Base-by-base conservation (phyloP, 192 early-diverging fungal genomes). In the Thoreauomyces humboldtii region DNA sequence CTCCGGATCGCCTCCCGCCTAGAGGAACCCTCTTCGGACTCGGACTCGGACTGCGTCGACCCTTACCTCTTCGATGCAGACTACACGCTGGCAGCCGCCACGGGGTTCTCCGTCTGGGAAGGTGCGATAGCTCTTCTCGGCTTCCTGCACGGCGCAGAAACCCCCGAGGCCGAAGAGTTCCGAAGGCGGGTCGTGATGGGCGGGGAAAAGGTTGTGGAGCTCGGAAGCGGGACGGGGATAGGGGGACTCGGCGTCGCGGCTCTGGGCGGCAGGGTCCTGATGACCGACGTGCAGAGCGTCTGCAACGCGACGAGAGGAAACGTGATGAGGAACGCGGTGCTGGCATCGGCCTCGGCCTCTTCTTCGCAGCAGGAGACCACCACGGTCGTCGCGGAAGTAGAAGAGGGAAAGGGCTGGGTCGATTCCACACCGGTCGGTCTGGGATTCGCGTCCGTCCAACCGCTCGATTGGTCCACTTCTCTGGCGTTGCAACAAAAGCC, bases 71-170 rank as follows among this genome's bases (percentile, higher is more conserved):
- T 66, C 33, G 64, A 66, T 25, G 53, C 64, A 38, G 43, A 36
- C 7, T 66, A 66, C 42, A 66, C 64, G 22, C 54, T 66, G 7
- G 64, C 64, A 15, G 64, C 64, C n/a, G 64, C 64, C 19, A 66
- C 64, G 6, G 64, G 64, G 15, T 66, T 66, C 32, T 66, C 64
- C 7, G 54, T 66, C 5, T 66, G 64, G 64, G 64, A 66, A 57
- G 64, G 64, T n/a, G 51, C 64, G 12, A 38, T 66, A 6, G 44
- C 64, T 12, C 54, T 66, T 28, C 53, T 66, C 14, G 55, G 53
- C 2, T 66, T 66, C 53, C 36, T 66, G 15, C 64, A 57, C 21
- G 1, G 35, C 14, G 15, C 64, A 1, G 15, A 52, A 11, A 29
- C 6, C 7, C 33, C 35, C 19, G 52, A 57, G 25, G 54, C 51